Evolutionary conservation across 1,139 yeast species (phyloP).

Genomic region (Suhomyces chickasaworum): DNA sequence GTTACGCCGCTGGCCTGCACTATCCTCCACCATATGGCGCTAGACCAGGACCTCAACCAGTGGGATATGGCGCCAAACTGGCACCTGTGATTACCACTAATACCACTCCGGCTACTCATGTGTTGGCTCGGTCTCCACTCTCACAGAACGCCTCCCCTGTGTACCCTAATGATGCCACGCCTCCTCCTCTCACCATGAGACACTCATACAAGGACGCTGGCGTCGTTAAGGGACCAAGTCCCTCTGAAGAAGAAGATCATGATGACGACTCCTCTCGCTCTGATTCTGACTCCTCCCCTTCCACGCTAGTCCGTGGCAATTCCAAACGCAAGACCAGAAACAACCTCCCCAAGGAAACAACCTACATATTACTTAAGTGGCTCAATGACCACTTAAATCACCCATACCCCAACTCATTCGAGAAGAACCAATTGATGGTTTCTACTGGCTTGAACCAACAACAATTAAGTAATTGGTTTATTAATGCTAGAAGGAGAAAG

Average conservation of each 20-base stretch:
- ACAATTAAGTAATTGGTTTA: constrained; percentile 95
- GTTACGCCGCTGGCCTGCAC: constrained; percentile 4
- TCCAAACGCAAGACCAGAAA: constrained; percentile 55
- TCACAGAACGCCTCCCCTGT: constrained; percentile 20
- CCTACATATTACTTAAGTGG: constrained; percentile 82
- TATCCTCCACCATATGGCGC: constrained; percentile 7
- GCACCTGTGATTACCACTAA: constrained; percentile 2
- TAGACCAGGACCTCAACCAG: constrained; percentile 3
- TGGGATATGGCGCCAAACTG: background rate
- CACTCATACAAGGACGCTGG: constrained; percentile 10
- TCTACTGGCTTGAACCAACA: constrained; percentile 88
- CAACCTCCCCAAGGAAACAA: constrained; percentile 87
- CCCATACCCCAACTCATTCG: constrained; percentile 93
- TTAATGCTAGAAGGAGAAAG: constrained; percentile 89
- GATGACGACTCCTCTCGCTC: constrained; percentile 11
- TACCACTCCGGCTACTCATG: constrained; percentile 3
- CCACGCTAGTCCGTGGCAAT: constrained; percentile 13
- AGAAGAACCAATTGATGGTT: constrained; percentile 75
- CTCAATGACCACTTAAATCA: constrained; percentile 80
- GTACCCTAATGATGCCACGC: constrained; percentile 17
- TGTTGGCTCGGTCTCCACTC: constrained; percentile 17
- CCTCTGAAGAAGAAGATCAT: constrained; percentile 11
- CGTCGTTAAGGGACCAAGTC: constrained; percentile 5
- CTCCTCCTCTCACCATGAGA: constrained; percentile 16
- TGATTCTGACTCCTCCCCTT: constrained; percentile 10